Conservation (phyloP, 805 yeast species). For the Candida stauntonica region DNA sequence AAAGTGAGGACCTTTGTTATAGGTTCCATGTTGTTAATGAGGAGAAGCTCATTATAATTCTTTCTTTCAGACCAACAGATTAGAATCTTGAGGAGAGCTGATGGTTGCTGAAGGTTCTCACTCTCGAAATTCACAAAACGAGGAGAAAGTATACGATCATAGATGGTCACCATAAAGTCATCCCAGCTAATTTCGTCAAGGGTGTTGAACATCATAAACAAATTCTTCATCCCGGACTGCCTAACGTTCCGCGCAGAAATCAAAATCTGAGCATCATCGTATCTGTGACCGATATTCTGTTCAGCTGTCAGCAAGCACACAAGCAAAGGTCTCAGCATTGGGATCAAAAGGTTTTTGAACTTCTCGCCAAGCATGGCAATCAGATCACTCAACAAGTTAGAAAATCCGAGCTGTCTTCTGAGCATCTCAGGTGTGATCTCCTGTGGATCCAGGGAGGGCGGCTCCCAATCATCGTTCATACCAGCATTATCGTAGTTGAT, state of each 20-base stretch:
- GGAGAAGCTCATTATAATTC: slow-evolving; percentile 46
- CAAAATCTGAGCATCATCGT: slow-evolving; percentile 21
- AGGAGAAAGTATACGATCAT: slow-evolving; percentile 51
- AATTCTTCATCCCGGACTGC: slow-evolving; percentile 60
- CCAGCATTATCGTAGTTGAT: slow-evolving; percentile 34
- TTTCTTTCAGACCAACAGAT: slow-evolving; percentile 49
- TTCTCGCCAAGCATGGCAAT: slow-evolving; percentile 56
- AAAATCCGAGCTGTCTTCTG: slow-evolving; percentile 59
- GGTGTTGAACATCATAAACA: slow-evolving; percentile 50
- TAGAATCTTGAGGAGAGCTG: slow-evolving; percentile 67
- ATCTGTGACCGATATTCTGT: slow-evolving; percentile 25
- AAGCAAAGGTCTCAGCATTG: slow-evolving; percentile 33
- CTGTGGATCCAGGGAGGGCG: slow-evolving; percentile 14
- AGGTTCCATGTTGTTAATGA: slow-evolving; percentile 51
- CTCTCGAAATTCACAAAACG: slow-evolving; percentile 62
- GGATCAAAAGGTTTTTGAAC: slow-evolving; percentile 40
- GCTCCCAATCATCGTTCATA: slow-evolving; percentile 14
- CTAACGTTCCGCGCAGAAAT: slow-evolving; percentile 53
- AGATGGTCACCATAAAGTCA: slow-evolving; percentile 45
- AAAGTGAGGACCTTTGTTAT: slow-evolving; percentile 51
- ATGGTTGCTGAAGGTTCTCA: slow-evolving; percentile 81
- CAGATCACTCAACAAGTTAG: slow-evolving; percentile 54
- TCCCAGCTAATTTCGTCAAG: slow-evolving; percentile 60
- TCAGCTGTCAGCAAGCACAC: slow-evolving; percentile 49
- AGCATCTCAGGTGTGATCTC: slow-evolving; percentile 32